Base-by-base conservation (phyloP, 768 basidiomycete genomes). In the Kwoniella botswanensis region DNA sequence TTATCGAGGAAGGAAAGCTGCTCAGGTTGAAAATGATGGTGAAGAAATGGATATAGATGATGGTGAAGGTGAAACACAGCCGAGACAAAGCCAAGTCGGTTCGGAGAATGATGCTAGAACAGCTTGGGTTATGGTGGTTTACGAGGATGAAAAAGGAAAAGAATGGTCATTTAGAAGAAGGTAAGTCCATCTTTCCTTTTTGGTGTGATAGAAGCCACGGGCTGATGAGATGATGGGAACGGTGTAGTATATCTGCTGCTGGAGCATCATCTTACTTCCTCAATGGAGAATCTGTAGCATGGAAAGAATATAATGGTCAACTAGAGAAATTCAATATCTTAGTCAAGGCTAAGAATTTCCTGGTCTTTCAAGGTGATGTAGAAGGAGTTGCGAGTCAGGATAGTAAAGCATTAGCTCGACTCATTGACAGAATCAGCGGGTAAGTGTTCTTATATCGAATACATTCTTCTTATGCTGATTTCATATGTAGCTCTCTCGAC, bases 331-430 rank as follows among this genome's bases (percentile, higher is more conserved):
- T 97, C 77, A 97, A 98, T 79, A 93, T 99, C 79, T 92, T 98
- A 58, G 94, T 98, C 79, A 98, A 97, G 85, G 97, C 97, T 13
- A 98, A 98, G 86, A 98, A 98, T 85, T 99, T 98, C 79, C 90
- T 98, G 63, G 97, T 98, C 12, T 98, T 99, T 86, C 97, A 99
- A 81, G 97, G 97, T 63, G 97, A 98, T 80, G 97, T 99, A 42
- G 97, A 99, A 84, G 93, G 94, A 2, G 93, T 99, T 43, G 97
- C 97, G 0, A 92, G 93, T 2, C 97, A 99, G 76, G 94, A 92
- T 0, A 89, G 97, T 17, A 90, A 90, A 69, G 94, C 96, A 76
- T 89, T 98, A 22, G 88, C 95, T 0, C 88, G 89, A 18, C 90
- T 98, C 42, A 92, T 99, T 57, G 97, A 99, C 75, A 94, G 98